Evolutionary conservation across 306 rosid species (phyloP).

Genomic region (Purshia tridentata): DNA sequence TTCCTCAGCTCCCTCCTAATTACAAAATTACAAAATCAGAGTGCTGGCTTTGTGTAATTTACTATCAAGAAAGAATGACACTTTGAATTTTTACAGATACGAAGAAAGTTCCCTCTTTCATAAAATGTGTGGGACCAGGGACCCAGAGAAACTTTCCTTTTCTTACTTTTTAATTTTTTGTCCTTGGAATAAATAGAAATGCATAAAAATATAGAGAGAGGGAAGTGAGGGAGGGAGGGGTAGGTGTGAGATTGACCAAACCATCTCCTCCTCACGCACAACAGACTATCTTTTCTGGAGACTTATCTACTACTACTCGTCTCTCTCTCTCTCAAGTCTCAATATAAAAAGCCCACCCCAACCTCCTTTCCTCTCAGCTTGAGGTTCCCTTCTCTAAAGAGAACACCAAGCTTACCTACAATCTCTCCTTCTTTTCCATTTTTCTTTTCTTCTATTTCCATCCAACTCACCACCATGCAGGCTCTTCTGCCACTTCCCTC

Average conservation of each 20-base stretch:
- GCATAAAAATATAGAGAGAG: neutral
- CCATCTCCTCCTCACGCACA: constrained; percentile 41
- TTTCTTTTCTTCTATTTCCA: constrained; percentile 6
- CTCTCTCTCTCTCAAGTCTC: neutral
- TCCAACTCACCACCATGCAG: constrained; percentile 41
- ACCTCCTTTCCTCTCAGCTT: constrained; percentile 56
- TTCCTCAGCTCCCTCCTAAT: no score
- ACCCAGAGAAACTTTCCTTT: no score
- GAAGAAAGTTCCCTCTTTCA: no score
- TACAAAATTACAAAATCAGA: no score
- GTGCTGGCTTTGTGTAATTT: no score
- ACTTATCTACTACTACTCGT: constrained; percentile 18
- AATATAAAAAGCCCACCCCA: constrained; percentile 40
- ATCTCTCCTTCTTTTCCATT: neutral
- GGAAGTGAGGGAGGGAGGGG: constrained; percentile 32
- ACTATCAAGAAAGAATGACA: no score
- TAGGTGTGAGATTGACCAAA: constrained; percentile 78
- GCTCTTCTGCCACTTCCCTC: constrained; percentile 47
- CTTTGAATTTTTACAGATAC: no score
- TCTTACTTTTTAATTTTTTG: no score
- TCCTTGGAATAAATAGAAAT: neutral
- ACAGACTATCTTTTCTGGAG: constrained; percentile 11
- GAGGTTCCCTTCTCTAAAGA: constrained; percentile 56
- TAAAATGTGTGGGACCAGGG: no score
- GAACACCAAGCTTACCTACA: constrained; percentile 57